A percentile compares a stretch with the other conserved stretches of the same genome.
phyloP scores from a whole-genome alignment of 192 early-diverging fungal species.

The Linnemannia hyalina region DNA sequence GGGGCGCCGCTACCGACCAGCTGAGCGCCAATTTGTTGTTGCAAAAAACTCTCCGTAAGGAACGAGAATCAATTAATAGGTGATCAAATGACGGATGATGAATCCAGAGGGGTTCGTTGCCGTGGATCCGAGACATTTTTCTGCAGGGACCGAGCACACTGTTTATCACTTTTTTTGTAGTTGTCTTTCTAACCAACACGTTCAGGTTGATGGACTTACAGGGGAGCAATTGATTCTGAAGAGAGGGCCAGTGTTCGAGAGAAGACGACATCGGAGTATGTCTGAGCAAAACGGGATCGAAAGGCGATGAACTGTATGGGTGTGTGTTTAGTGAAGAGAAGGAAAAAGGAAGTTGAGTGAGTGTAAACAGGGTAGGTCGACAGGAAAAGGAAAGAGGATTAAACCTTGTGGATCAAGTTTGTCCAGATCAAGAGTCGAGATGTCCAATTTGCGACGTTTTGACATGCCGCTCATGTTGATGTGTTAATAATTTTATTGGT shows the following conservation, averaged over 20 bases:
- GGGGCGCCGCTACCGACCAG: neutral
- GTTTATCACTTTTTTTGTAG: neutral
- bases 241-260: neutral
- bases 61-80: neutral
- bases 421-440: constrained; percentile 10
- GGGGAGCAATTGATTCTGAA: neutral
- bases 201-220: constrained; percentile 2
- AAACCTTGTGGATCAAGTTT: constrained; percentile 2
- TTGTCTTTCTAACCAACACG: neutral
- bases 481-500: neutral
- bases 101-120: neutral
- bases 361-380: neutral
- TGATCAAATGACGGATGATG: neutral
- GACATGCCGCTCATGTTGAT: neutral
- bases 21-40: neutral
- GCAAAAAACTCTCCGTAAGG: neutral
- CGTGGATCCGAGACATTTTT: constrained; percentile 4
- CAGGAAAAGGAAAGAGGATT: neutral
- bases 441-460: constrained; percentile 7
- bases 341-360: neutral
- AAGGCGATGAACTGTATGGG: neutral
- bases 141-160: neutral
- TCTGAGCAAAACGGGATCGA: too few species aligned
- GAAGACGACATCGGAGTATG: neutral
- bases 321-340: neutral